phyloP scores from a whole-genome alignment of 2,329 filamentous ascomycete genomes.

The Thelonectria discophora region DNA sequence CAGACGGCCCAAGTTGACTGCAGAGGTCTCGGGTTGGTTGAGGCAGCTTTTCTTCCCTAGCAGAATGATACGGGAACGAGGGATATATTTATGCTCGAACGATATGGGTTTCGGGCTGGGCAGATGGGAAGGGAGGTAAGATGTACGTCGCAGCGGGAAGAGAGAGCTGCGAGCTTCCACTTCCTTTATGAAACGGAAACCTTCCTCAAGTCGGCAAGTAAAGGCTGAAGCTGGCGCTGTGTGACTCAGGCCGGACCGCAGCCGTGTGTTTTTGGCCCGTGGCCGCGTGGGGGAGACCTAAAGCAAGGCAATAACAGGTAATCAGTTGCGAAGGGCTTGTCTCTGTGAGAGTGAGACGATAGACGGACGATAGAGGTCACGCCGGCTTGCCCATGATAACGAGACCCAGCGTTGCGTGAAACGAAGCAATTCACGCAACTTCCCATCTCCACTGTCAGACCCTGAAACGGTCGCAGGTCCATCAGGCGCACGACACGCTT shows the following conservation, averaged over 20 bases:
- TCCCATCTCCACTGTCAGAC: slow-evolving; percentile 8
- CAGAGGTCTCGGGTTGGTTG: slow-evolving; percentile 17
- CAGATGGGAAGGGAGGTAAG: background rate
- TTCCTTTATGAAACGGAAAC: slow-evolving; percentile 17
- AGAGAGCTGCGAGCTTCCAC: background rate
- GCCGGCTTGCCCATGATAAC: no score
- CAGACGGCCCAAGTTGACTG: background rate
- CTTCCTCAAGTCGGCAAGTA: slow-evolving; percentile 20
- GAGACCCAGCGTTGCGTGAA: no score
- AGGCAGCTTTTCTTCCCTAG: background rate
- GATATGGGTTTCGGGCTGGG: background rate
- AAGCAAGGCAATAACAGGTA: background rate
- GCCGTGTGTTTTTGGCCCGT: background rate
- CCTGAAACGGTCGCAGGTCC: background rate
- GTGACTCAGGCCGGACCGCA: slow-evolving; percentile 17
- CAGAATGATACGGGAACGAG: slow-evolving; percentile 6
- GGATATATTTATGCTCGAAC: background rate
- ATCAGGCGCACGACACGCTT: slow-evolving; percentile 32
- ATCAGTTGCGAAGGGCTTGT: background rate
- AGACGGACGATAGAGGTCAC: no score
- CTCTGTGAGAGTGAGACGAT: background rate
- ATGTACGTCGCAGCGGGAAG: background rate
- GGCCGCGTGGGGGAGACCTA: no score
- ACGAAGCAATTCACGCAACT: no score
- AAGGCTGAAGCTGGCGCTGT: background rate